Base-by-base conservation (phyloP, 306 rosid species). In the Quercus dentata region DNA sequence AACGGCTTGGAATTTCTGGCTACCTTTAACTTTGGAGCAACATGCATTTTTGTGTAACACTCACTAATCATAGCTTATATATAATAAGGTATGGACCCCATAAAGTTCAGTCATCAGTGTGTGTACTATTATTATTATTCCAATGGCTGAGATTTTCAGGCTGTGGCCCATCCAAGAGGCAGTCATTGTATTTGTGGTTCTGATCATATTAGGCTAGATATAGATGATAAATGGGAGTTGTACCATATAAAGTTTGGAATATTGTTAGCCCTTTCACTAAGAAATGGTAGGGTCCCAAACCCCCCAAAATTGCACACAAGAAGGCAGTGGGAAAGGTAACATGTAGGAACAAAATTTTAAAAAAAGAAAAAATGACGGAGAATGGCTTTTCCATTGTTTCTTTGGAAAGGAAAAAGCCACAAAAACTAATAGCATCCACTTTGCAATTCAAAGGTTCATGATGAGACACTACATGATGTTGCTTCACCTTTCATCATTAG, bases 231-330 rank as follows among this genome's bases (percentile, higher is more conserved):
- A 75, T 31, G 56, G 69, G 69, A 38, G 58, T 23, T 74, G 79
- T 25, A 21, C 51, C 30, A 52, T 3, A 63, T 62, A n/a, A 41
- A 69, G 67, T 54, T 44, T 56, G 46, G 86, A 80, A 78, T 86
- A 75, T 82, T 46, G 77, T 63, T 80, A 30, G 49, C 78, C 87
- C 86, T 84, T 82, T 61, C 84, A 84, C 76, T 69, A 89, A 86
- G 92, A 88, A 82, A 84, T 77, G 85, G 88, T 84, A 71, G 88
- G 92, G 85, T 33, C 90, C 78, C 41, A 9, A 13, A 56, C 54
- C 44, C 71, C 71, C 82, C 49, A 35, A 74, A 75, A 83, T 79
- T 79, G 80, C 80, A 82, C 82, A 84, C 77, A 78, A 76, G 65
- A 30, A 61, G 78, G 77, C 74, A 59, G 44, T 56, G 62, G 52